Evolutionary conservation across 805 yeast species (phyloP), one percentile per base, ranked within the genome.

Genomic region (Starmerella gropengiesseri): DNA sequence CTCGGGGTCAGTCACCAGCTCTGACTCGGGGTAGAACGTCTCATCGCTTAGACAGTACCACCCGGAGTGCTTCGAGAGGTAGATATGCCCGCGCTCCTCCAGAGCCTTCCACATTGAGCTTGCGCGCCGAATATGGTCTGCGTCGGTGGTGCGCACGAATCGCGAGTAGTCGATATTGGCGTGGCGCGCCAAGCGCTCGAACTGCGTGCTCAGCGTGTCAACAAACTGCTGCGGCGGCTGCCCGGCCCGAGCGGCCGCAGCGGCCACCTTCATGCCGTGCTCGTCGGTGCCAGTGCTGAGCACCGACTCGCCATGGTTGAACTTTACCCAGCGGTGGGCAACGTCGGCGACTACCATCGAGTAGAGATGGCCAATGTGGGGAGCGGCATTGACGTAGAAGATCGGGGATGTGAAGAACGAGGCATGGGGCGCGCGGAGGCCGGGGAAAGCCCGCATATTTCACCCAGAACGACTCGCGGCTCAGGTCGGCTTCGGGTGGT

Each of bases 1-100:
- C 14, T 46, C 55, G 5, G 52, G 69, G n/a, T 42, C 46, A 7
- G 56, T 43, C 36, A 62, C 63, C 20, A 84, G 75, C 59, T 86
- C 94, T 2, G 74, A 62, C 48, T 79, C 93, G 0, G 97, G 82
- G 55, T 84, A 89, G 56, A 91, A 91, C 2, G 95, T 81, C 62
- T 91, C 98, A 57, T 91, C 98, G 37, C 93, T 80, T 6, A 89
- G 67, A 6, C 94, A 83, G 58, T 91, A 91, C 97, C 97, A 91
- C 2, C 98, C 98, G 37, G 73, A 62, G 59, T 91, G 98, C 23
- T 71, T 65, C 7, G 94, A 95, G 57, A 79, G 73, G 58, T 85
- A 85, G 2, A 91, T 81, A 51, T 64, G 73, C 0, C 83, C 89
- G 34, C 71, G 74, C 0, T 70, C 62, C 33, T 60, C 46, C 48